These are phyloP conservation scores for Acanthochlamys bracteata DNA, from an alignment of 106 monocot genomes.

Conservation along the genomic window DNA sequence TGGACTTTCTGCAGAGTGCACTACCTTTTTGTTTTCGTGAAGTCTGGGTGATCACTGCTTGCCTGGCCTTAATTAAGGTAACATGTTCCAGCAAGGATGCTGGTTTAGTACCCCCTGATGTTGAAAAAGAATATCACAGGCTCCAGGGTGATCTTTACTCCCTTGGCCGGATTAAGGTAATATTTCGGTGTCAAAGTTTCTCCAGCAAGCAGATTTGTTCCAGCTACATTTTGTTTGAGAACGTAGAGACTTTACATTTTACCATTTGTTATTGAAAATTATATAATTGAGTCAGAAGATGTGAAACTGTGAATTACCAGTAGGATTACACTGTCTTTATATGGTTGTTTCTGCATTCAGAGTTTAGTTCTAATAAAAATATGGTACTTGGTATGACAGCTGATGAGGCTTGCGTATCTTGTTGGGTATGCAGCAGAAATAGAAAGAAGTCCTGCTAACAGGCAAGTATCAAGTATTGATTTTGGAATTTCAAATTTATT, in stretches of 20 bases:
- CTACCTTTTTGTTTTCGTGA: conserved; percentile 96
- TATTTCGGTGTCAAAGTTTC: background rate
- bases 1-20: conserved; percentile 36
- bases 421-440: conserved; percentile 82
- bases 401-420: conserved; percentile 97
- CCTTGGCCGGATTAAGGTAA: conserved; percentile 80
- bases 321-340: too few species aligned
- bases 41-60: conserved; percentile 93
- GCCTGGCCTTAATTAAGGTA: conserved; percentile 65
- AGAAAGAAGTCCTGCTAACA: conserved; percentile 85
- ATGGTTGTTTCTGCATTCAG: too few species aligned
- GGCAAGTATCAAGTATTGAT: conserved; percentile 24
- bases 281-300: too few species aligned
- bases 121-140: conserved; percentile 78
- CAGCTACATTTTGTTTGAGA: too few species aligned
- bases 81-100: conserved; percentile 43
- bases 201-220: background rate
- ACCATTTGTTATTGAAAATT: too few species aligned
- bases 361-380: too few species aligned
- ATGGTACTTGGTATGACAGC: too few species aligned
- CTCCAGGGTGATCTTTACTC: conserved; percentile 95
- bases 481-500: conserved; percentile 10
- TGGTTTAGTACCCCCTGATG: conserved; percentile 44
- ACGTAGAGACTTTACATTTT: too few species aligned
- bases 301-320: too few species aligned